Base-by-base conservation (phyloP, 2,329 filamentous ascomycete genomes). In the Aureobasidium musti region DNA sequence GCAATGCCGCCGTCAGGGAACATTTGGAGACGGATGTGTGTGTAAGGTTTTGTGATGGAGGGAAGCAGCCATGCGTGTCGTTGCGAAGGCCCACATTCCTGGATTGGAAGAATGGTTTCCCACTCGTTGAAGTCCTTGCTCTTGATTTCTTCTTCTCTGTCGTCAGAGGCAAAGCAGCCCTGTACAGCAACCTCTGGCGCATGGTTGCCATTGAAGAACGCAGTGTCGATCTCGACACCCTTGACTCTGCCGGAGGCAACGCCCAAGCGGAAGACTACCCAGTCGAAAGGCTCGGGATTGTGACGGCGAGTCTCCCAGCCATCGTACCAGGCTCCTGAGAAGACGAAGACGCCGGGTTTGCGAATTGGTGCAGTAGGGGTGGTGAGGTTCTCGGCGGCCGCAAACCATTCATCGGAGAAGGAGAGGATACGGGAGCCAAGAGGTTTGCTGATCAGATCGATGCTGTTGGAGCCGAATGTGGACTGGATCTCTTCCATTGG, bases 1-100 rank as follows among this genome's bases (percentile, higher is more conserved):
- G 91, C 90, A 73, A 95, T 94, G 57, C 91, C 91, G 57, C 91
- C 91, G 74, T 95, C 91, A 0, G 91, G 90, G 74, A 91, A 93
- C 91, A 93, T 93, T 76, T 91, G 90, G 65, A 95, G 81, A 39
- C 90, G 82, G 47, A 93, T 89, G 75, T 95, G 91, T 0, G 91
- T 93, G 78, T 90, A 93, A 64, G 87, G 84, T 77, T 90, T 90
- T 39, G 86, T 87, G 23, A 75, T 67, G 21, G 74, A 74, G 19
- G 82, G 79, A 19, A 94, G 81, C 73, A 86, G 83, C 91, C 91
- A 95, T 3, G 82, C 89, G 73, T 92, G 91, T 68, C 90, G 80
- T 76, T 89, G 87, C 61, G 83, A 88, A 1, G 91, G 90, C 0
- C 90, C 90, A 75, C 90, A 92, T 73, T 90, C 87, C 73, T 90